These are phyloP conservation scores for Aquilaria malaccensis DNA, from an alignment of 345 rosid species.

Conservation along the genomic window DNA sequence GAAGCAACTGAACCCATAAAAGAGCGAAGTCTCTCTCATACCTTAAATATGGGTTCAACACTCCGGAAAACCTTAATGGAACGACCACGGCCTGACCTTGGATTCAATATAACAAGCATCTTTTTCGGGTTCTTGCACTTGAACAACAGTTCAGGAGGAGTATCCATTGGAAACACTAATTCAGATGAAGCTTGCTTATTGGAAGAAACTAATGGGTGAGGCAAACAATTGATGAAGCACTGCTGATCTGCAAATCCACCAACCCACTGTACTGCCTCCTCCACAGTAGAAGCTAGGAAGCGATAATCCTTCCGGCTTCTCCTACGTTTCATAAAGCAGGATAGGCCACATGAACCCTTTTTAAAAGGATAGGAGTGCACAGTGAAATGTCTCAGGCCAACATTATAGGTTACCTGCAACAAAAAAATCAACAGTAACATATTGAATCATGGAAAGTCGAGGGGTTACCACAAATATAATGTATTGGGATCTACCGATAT, in stretches of 20 bases:
- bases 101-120: slow-evolving; percentile 92
- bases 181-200: slow-evolving; percentile 91
- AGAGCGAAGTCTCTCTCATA: slow-evolving; percentile 10
- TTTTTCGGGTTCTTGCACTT: slow-evolving; percentile 88
- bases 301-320: slow-evolving; percentile 80
- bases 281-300: slow-evolving; percentile 62
- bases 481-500: slow-evolving; percentile 49
- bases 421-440: slow-evolving; percentile 12
- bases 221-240: slow-evolving; percentile 83
- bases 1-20: neutral
- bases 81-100: slow-evolving; percentile 88
- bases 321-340: slow-evolving; percentile 67
- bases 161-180: slow-evolving; percentile 48
- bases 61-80: slow-evolving; percentile 85
- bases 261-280: slow-evolving; percentile 96
- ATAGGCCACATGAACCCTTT: slow-evolving; percentile 57
- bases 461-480: slow-evolving; percentile 5
- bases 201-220: slow-evolving; percentile 83
- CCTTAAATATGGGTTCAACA: slow-evolving; percentile 97
- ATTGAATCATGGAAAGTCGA: neutral
- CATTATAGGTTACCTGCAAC: slow-evolving; percentile 69
- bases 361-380: slow-evolving; percentile 77
- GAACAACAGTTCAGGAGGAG: slow-evolving; percentile 88
- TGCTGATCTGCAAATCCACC: slow-evolving; percentile 97
- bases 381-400: slow-evolving; percentile 82